Evolutionary conservation across 805 yeast genomes (phyloP), one percentile per base, ranked within the genome.

Genomic region (Tetrapisispora arboricola): DNA sequence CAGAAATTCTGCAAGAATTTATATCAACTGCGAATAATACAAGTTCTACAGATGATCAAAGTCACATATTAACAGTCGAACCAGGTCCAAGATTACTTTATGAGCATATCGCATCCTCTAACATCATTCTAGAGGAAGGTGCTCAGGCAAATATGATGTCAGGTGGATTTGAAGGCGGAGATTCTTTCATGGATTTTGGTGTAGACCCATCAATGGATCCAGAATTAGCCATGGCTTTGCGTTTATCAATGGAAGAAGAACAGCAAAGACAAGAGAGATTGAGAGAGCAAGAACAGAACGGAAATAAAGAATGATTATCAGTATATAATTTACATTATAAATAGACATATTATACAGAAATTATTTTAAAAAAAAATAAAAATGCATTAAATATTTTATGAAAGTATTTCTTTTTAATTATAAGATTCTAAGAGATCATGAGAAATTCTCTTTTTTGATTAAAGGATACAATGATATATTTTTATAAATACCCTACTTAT

Each of bases 231-330:
- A 71, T 92, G 70, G 98, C 97, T 1, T 74, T 92, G 55, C 78
- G 97, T 58, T 70, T 92, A 62, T 90, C 97, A 0, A 70, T 92
- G 55, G 97, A 92, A 58, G 98, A 92, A 58, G 97, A 90, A 60
- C 84, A 81, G 53, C 80, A 84, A 39, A 78, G 97, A 66, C 96
- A 86, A 58, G 95, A 84, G 49, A 74, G 88, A 57, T 79, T 77
- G 50, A 70, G 75, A 33, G 54, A 52, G 40, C 45, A 44, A 36
- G 37, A 41, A 37, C 44, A 45, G 19, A 29, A 21, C 15, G 29
- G 33, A 30, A 38, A 26, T 17, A 24, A 43, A 33, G 27, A 36
- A 28, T 32, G 5, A 20, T 27, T 28, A 32, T 5, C 20, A 12
- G 20, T 20, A 29, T 16, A 17, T 29, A 29, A 29, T 29, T 16